Evolutionary conservation across 805 yeast genomes (phyloP).

Genomic region (Scheffersomyces stipitis): DNA sequence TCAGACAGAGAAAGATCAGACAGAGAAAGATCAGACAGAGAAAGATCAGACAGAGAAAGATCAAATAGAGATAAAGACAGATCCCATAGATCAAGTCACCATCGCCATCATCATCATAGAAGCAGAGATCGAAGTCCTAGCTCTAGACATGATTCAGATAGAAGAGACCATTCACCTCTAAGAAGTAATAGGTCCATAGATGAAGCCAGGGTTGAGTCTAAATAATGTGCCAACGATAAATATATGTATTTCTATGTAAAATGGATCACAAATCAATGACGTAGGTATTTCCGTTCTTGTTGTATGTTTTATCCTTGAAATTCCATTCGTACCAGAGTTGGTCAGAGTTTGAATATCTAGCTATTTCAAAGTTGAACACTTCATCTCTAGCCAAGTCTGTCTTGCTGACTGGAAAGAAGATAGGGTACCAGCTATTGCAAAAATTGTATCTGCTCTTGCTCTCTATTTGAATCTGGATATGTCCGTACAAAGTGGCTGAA

Average conservation of each 20-base stretch:
- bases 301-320: conserved; percentile 17
- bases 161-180: too few species aligned
- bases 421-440: conserved; percentile 41
- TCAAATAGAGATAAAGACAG: conserved; percentile 2
- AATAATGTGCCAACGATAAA: neutral
- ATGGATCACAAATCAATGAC: conserved; percentile 6
- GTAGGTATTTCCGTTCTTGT: conserved; percentile 15
- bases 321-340: conserved; percentile 28
- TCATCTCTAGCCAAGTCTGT: conserved; percentile 8
- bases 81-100: conserved; percentile 6
- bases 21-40: conserved; percentile 10
- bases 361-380: conserved; percentile 10
- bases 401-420: conserved; percentile 30
- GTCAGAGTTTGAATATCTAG: conserved; percentile 5
- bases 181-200: too few species aligned
- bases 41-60: conserved; percentile 1
- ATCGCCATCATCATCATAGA: conserved; percentile 10
- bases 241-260: neutral
- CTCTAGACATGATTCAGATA: too few species aligned
- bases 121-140: conserved; percentile 3
- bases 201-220: neutral
- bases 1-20: conserved; percentile 7
- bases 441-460: conserved; percentile 12
- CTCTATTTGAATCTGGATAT: conserved; percentile 49
- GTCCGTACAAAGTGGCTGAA: conserved; percentile 64